Conservation (phyloP, 78 protist species). For the Protostelium mycophagum region DNA sequence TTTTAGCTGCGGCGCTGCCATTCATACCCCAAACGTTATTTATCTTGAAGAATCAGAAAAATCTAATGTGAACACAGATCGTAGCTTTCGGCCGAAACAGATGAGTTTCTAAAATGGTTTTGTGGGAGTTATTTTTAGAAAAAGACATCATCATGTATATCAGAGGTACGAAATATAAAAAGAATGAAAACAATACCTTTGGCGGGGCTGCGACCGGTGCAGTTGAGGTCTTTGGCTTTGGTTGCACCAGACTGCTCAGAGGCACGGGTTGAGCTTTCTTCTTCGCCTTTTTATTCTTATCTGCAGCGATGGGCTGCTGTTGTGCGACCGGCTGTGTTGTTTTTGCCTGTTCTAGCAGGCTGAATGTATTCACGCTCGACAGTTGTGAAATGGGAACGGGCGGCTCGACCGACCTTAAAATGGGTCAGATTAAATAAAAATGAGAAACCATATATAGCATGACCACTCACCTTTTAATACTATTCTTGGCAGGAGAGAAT, state of each 20-base stretch:
- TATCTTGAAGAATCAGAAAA: too few species aligned
- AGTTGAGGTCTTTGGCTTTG: too few species aligned
- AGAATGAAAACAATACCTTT: neutral
- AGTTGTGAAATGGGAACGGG: neutral
- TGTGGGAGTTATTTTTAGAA: neutral
- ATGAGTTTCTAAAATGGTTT: too few species aligned
- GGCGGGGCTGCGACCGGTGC: neutral
- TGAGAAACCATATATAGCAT: too few species aligned
- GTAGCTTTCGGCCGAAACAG: too few species aligned
- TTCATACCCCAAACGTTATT: too few species aligned
- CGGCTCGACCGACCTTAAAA: neutral
- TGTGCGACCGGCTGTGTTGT: neutral
- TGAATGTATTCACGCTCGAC: neutral
- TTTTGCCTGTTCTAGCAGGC: neutral
- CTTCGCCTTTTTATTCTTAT: neutral
- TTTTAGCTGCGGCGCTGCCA: too few species aligned
- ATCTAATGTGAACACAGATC: too few species aligned
- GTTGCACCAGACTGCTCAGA: neutral
- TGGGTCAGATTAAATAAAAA: too few species aligned
- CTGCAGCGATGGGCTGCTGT: neutral
- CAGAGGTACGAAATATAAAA: neutral
- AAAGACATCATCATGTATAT: neutral
- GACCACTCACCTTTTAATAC: neutral
- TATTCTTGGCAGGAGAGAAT: neutral
- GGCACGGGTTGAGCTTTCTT: neutral